phyloP scores from a whole-genome alignment of 2,329 filamentous ascomycete genomes.

The Endoconidiophora polonica region DNA sequence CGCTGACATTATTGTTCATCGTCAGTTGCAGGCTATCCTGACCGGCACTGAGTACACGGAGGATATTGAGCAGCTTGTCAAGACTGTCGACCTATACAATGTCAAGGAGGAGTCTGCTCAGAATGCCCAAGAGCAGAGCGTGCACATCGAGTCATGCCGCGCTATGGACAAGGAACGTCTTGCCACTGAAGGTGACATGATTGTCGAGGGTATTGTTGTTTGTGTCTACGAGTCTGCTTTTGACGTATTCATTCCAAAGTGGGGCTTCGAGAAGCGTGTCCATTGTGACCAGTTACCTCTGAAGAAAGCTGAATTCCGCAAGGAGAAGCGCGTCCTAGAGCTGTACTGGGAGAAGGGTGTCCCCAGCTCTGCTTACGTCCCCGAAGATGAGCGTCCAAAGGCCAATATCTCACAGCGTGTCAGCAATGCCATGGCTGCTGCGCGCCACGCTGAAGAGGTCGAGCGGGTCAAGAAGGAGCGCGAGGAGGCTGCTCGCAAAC shows the following conservation, averaged over 20 bases:
- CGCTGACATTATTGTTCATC: constrained; percentile 86
- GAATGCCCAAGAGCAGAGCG: constrained; percentile 94
- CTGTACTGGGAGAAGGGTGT: constrained; percentile 99
- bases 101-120: constrained; percentile 98
- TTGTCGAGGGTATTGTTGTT: constrained; percentile 88
- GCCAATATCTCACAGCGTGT: constrained; percentile 56
- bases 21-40: constrained; percentile 75
- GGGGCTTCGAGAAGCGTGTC: constrained; percentile 97
- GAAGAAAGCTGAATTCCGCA: constrained; percentile 98
- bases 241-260: constrained; percentile 93
- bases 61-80: constrained; percentile 72
- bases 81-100: constrained; percentile 91
- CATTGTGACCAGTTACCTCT: constrained; percentile 95
- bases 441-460: constrained; percentile 65
- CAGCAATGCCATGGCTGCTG: constrained; percentile 58
- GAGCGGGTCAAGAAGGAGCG: constrained; percentile 69
- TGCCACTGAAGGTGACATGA: constrained; percentile 75
- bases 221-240: constrained; percentile 98
- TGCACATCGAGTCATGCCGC: constrained; percentile 94
- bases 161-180: constrained; percentile 85
- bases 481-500: constrained; percentile 79
- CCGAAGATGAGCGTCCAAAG: constrained; percentile 91
- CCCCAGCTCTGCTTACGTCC: constrained; percentile 85
- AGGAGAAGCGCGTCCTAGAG: constrained; percentile 85
- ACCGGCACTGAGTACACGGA: constrained; percentile 75